Evolutionary conservation across 2,329 filamentous ascomycete genomes (phyloP), one percentile per base, ranked within the genome.

Genomic region (Tolypocladium ophioglossoides): DNA sequence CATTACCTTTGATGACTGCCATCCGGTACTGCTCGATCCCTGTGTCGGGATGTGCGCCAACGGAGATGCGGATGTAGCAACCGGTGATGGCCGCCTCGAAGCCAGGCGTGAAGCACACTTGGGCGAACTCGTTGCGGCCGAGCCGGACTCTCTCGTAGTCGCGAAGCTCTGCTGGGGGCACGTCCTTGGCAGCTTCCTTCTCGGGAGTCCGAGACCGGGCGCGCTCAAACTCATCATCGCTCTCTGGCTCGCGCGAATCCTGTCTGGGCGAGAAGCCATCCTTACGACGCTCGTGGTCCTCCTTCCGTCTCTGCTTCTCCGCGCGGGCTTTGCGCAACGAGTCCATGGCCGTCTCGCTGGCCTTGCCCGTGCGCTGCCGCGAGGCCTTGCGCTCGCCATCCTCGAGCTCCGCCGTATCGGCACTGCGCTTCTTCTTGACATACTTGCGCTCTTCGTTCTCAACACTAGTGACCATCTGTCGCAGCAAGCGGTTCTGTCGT

Each of bases 101-200:
- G 4, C 86, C 86, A 12, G 94, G 94, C 62, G 91, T 92, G 74
- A 95, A 96, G 77, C 91, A 96, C 54, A 96, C 87, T 64, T 92
- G 84, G 8, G 87, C 86, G 68, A 99, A 96, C 64, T 91, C 88
- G 61, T 82, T 87, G 58, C 94, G 83, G 51, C 91, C 89, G 55
- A 99, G 81, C 55, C 90, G 84, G 52, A 92, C 83, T 51, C 89
- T 83, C 66, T 97, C 87, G 59, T 92, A 84, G 68, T 97, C 90
- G n/a, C 79, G 79, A 22, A 96, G 75, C 38, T 87, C 83, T 2
- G 88, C 83, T 30, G 84, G 85, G 16, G 83, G 82, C 32, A 94
- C 74, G 39, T 87, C 83, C 4, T 88, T 85, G 30, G 83, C 82
- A 14, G 79, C 78, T 56, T 89, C 83, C 59, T 84, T 86, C 52